Evolutionary conservation across 345 rosid species (phyloP), one percentile per base, ranked within the genome.

Genomic region (Odontarrhena argentea): DNA sequence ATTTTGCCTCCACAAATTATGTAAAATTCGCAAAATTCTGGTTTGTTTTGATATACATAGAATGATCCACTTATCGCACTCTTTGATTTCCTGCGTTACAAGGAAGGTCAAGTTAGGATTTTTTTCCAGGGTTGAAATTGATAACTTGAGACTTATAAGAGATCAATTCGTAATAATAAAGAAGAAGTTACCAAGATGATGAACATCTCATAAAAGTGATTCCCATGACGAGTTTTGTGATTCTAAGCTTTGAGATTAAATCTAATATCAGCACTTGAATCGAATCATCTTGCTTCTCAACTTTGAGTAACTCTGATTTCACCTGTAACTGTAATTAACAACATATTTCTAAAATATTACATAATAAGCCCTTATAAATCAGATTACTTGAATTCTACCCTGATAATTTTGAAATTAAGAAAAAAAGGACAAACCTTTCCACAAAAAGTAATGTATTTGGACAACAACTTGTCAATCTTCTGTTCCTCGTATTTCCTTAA

Each of bases 141-240:
- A 44, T n/a, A 37, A 41, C 3, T 60, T 34, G 6, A 24, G 1
- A 3, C 15, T 54, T 7, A 18, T 47, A 38, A 2, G n/a, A 35
- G 46, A 26, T 26, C 6, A 36, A 38, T 60, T 40, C 6, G 12
- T 1, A 6, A 15, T 12, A n/a, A 2, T 18, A 2, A 11, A 15
- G 9, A 36, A 6, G 52, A 28, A 30, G 4, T 14, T 80, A 92
- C 95, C 92, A 51, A 48, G 92, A 75, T 30, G 91, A 77, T 43
- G 89, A 74, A 68, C 83, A 74, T 77, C 83, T 89, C 84, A 89
- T 63, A 82, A 89, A 83, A 46, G 91, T 60, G 55, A 87, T 66
- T 56, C 80, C 95, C 80, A 89, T 76, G 8, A 89, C 96, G 63
- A 89, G 67, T 78, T 83, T 89, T 63, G 89, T 79, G 41, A 92